Percentiles rank a stretch among this genome's conserved stretches.
Conservation (phyloP, 2,329 filamentous ascomycete species). For the Leptosphaerulina australis region DNA sequence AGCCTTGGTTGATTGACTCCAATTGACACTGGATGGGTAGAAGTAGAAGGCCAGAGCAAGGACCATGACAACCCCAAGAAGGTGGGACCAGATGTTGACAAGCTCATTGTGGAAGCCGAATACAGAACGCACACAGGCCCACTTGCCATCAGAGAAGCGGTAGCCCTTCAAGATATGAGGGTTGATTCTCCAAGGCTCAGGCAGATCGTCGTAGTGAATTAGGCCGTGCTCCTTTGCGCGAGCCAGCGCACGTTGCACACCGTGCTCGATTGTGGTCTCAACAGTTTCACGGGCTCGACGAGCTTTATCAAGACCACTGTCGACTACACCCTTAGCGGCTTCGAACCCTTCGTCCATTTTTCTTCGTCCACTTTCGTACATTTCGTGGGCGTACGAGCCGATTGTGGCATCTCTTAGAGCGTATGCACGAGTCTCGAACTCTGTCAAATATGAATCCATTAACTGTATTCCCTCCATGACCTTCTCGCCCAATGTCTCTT, state of each 20-base stretch:
- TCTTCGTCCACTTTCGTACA: slow-evolving; percentile 78
- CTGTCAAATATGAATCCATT: slow-evolving; percentile 82
- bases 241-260: slow-evolving; percentile 77
- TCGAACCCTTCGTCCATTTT: slow-evolving; percentile 80
- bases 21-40: slow-evolving; percentile 87
- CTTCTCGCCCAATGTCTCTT: slow-evolving; percentile 90
- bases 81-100: slow-evolving; percentile 98
- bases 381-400: slow-evolving; percentile 71
- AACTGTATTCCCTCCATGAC: slow-evolving; percentile 84
- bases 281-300: slow-evolving; percentile 72
- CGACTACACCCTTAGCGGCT: slow-evolving; percentile 75
- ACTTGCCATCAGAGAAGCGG: slow-evolving; percentile 88
- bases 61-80: slow-evolving; percentile 85
- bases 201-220: slow-evolving; percentile 87
- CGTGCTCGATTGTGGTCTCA: slow-evolving; percentile 72
- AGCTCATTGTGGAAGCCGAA: slow-evolving; percentile 89
- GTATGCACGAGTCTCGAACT: slow-evolving; percentile 82
- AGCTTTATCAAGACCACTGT: slow-evolving; percentile 83
- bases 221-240: slow-evolving; percentile 80
- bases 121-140: slow-evolving; percentile 84
- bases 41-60: slow-evolving; percentile 92
- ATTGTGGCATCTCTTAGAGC: slow-evolving; percentile 80
- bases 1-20: slow-evolving; percentile 81
- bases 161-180: slow-evolving; percentile 91
- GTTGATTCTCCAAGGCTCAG: slow-evolving; percentile 91